Evolutionary conservation across 345 rosid species (phyloP).

Genomic region (Hibiscus tridactylites): DNA sequence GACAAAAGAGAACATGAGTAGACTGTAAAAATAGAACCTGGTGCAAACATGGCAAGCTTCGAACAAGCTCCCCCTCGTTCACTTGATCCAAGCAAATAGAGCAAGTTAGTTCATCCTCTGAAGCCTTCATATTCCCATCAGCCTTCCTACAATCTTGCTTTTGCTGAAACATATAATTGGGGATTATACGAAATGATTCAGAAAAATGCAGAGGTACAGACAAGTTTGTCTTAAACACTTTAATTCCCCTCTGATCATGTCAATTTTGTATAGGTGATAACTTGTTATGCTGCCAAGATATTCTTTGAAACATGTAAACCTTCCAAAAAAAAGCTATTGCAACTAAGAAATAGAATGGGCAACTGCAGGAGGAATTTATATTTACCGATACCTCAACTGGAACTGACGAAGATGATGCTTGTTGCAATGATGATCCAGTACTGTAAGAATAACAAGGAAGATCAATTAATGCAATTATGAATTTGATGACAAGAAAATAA

Average conservation of each 20-base stretch:
- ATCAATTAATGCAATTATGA: background rate
- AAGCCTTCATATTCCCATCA: constrained; percentile 27
- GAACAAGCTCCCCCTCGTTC: constrained; percentile 49
- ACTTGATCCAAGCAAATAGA: constrained; percentile 68
- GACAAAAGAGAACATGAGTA: background rate
- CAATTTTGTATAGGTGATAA: background rate
- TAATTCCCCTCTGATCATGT: background rate
- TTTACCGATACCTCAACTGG: constrained; percentile 33
- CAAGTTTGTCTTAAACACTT: background rate
- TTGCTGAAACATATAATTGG: constrained; percentile 21
- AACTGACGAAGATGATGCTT: constrained; percentile 34
- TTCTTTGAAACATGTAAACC: background rate
- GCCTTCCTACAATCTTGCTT: constrained; percentile 33
- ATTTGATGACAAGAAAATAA: background rate
- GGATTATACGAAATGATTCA: background rate
- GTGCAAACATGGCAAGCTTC: constrained; percentile 67
- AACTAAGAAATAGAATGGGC: background rate
- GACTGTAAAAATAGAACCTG: constrained; percentile 31
- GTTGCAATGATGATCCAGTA: constrained; percentile 26
- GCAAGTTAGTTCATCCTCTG: constrained; percentile 57
- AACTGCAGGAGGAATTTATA: background rate
- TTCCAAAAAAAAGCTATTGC: background rate
- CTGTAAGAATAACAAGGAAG: constrained; percentile 14
- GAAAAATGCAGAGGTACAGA: background rate
- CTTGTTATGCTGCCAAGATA: background rate